These are phyloP conservation scores for Leccinum solheimii DNA, from an alignment of 1,284 basidiomycete species.

Conservation along the genomic window DNA sequence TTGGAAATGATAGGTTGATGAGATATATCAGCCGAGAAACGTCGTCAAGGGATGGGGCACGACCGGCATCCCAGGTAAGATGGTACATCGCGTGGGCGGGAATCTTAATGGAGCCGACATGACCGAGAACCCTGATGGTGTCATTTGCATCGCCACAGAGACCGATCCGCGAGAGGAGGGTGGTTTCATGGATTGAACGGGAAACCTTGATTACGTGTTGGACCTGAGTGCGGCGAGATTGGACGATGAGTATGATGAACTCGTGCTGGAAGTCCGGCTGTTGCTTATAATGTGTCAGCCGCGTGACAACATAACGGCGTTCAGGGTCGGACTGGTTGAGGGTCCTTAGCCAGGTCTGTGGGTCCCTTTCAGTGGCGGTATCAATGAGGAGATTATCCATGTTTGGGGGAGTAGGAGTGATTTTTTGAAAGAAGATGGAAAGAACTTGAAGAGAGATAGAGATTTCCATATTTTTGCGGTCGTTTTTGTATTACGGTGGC, in stretches of 20 bases:
- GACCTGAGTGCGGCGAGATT: neutral
- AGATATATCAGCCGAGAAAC: neutral
- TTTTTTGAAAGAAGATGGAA: too few relatives aligned
- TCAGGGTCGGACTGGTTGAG: neutral
- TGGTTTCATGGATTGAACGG: neutral
- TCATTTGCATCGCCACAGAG: neutral
- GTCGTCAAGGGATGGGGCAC: neutral
- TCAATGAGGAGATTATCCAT: neutral
- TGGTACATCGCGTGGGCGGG: neutral
- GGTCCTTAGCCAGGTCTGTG: neutral
- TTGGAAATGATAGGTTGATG: neutral
- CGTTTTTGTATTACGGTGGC: too few relatives aligned
- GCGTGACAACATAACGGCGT: neutral
- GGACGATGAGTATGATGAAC: neutral
- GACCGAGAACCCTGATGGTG: neutral
- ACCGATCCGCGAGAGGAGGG: neutral
- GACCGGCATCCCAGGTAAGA: neutral
- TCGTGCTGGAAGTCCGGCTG: neutral
- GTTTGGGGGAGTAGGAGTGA: too few relatives aligned
- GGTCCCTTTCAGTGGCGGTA: neutral
- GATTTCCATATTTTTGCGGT: too few relatives aligned
- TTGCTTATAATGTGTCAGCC: neutral
- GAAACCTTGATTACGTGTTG: neutral
- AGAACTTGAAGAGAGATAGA: too few relatives aligned
- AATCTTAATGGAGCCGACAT: neutral